These are phyloP conservation scores for Hyphopichia burtonii DNA, from an alignment of 1,139 yeast genomes.

Conservation along the genomic window DNA sequence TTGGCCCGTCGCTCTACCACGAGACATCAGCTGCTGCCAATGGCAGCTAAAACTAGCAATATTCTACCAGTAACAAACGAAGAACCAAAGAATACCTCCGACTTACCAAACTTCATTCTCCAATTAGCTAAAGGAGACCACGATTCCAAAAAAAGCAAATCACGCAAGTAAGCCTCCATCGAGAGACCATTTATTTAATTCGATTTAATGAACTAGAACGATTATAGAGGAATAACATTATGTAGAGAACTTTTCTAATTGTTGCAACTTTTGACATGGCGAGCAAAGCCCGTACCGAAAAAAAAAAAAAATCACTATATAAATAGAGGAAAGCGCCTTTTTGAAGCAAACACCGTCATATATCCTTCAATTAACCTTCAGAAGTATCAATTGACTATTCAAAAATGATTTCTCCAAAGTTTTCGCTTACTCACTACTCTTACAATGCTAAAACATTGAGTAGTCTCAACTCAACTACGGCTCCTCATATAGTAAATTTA, in stretches of 20 bases:
- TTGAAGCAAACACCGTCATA: too few species aligned
- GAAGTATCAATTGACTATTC: not conserved
- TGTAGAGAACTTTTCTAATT: too few species aligned
- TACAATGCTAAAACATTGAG: constrained; percentile 20
- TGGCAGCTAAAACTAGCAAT: not conserved
- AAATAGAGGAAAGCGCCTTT: too few species aligned
- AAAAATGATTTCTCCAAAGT: constrained; percentile 42
- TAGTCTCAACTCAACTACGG: constrained; percentile 12
- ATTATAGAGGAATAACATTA: too few species aligned
- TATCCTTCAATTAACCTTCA: not conserved
- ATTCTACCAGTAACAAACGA: too few species aligned
- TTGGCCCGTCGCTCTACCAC: not conserved
- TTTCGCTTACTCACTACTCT: constrained; percentile 37
- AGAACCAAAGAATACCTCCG: not conserved
- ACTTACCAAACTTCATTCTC: not conserved
- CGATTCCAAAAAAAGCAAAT: not conserved
- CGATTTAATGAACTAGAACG: too few species aligned
- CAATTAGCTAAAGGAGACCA: not conserved
- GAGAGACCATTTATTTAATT: too few species aligned
- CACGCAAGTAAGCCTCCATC: too few species aligned
- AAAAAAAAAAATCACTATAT: too few species aligned
- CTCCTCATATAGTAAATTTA: constrained; percentile 43
- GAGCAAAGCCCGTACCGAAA: too few species aligned
- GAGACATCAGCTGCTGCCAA: not conserved
- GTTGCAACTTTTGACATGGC: too few species aligned